Evolutionary conservation across 2,329 filamentous ascomycete genomes (phyloP).

Genomic region (Uncinocarpus reesii): DNA sequence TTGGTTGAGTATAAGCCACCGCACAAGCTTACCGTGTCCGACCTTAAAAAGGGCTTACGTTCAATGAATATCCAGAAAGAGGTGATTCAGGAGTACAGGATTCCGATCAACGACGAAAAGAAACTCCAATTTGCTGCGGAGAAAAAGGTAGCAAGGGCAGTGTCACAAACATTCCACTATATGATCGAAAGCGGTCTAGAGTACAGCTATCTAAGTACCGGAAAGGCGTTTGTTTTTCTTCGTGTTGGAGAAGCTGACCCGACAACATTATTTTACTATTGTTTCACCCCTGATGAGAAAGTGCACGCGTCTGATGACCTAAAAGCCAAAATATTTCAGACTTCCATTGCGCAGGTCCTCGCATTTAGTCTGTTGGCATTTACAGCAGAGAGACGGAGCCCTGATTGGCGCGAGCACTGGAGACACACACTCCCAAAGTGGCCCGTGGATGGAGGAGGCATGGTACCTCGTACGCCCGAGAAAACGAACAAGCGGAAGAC

Average conservation of each 20-base stretch:
- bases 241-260: slow-evolving; percentile 20
- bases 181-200: slow-evolving; percentile 24
- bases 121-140: slow-evolving; percentile 21
- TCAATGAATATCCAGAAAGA: slow-evolving; percentile 8
- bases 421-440: slow-evolving; percentile 14
- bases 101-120: slow-evolving; percentile 14
- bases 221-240: slow-evolving; percentile 19
- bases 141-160: slow-evolving; percentile 16
- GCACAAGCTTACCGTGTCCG: background rate
- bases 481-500: slow-evolving; percentile 20
- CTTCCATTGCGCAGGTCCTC: slow-evolving; percentile 6
- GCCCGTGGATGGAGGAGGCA: background rate
- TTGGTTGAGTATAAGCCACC: slow-evolving; percentile 4
- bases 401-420: background rate
- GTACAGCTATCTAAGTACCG: slow-evolving; percentile 23
- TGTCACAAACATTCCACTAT: slow-evolving; percentile 23
- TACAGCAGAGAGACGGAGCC: slow-evolving; percentile 5
- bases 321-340: slow-evolving; percentile 14
- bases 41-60: background rate
- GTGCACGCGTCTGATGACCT: slow-evolving; percentile 14
- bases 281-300: slow-evolving; percentile 20
- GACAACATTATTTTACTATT: slow-evolving; percentile 22
- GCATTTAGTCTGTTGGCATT: slow-evolving; percentile 2
- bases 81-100: background rate
- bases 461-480: background rate